Evolutionary conservation across 331 rosid genomes (phyloP), one percentile per base, ranked within the genome.

Genomic region (Acacia concinna): DNA sequence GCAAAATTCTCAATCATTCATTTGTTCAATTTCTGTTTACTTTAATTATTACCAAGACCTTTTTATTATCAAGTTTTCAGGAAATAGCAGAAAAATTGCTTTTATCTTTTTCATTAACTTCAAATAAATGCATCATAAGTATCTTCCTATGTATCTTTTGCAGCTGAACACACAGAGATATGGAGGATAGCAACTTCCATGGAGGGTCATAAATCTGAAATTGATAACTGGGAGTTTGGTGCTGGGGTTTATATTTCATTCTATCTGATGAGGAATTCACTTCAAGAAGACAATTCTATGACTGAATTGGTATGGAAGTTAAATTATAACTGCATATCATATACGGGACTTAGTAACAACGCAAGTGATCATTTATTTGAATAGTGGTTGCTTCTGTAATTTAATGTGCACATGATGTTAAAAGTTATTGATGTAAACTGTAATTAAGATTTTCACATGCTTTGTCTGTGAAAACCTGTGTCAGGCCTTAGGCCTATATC

Each of bases 191-290:
- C 90, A 44, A 91, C 93, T 73, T 87, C 88, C 64, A 93, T 95
- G 99, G 97, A 91, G 83, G 91, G 76, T 85, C 89, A 90, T 86
- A 95, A 95, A 87, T 90, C 96, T 77, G 99, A 95, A 89, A 95
- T 93, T 83, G 99, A 93, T 59, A 95, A 95, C 80, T 95, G 99
- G 99, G 97, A 95, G 73, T 87, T 90, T 78, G 99, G 99, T 77
- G 98, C 97, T 80, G 99, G 97, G 76, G 81, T 95, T 83, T 95
- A 93, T 79, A 86, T 95, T 86, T 87, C 96, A 73, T 95, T 88
- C 85, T 95, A 91, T 90, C 75, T 84, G 51, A 81, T 90, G 83
- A 93, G 86, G 85, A 90, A 88, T 83, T 86, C 94, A 52, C 90
- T 93, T 87, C 93, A 83, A 86, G 96, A 83, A 79, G 92, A 81